Evolutionary conservation across 2,329 filamentous ascomycete species (phyloP).

Genomic region (Paecilomyces fulvus): DNA sequence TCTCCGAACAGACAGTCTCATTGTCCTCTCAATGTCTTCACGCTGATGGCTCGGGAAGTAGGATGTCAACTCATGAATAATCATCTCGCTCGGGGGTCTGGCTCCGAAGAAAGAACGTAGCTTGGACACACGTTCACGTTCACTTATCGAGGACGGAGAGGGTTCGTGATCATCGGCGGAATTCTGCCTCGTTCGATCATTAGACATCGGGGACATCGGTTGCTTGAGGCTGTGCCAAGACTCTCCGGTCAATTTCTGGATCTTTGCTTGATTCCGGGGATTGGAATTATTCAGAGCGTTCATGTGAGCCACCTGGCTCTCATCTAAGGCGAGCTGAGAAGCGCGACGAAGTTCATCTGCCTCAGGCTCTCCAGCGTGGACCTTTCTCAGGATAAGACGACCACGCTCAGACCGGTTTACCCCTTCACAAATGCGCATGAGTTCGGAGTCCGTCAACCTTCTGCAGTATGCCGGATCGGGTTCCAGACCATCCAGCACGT

Average conservation of each 20-base stretch:
- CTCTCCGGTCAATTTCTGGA: constrained; percentile 83
- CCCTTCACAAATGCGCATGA: constrained; percentile 87
- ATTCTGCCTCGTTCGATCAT: constrained; percentile 18
- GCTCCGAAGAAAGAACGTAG: constrained; percentile 71
- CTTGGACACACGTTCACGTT: constrained; percentile 27
- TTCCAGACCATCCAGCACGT: constrained; percentile 77
- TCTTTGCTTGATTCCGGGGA: constrained; percentile 74
- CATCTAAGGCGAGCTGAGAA: constrained; percentile 80
- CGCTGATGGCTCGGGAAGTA: constrained; percentile 95
- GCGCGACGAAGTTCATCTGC: constrained; percentile 78
- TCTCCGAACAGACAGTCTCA: constrained; percentile 81
- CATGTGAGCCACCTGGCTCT: constrained; percentile 65
- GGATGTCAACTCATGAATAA: constrained; percentile 88
- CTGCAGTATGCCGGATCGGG: constrained; percentile 74
- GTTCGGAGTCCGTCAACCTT: constrained; percentile 73
- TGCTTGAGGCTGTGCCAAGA: constrained; percentile 78
- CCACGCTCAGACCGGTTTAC: constrained; percentile 77
- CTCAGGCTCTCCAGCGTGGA: constrained; percentile 85
- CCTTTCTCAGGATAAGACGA: constrained; percentile 80
- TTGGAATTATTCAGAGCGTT: constrained; percentile 54
- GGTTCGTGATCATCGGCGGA: constrained; percentile 20
- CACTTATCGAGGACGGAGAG: constrained; percentile 9
- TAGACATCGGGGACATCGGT: constrained; percentile 66
- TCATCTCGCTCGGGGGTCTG: constrained; percentile 90
- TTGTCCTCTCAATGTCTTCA: constrained; percentile 91